Evolutionary conservation across 202 grass and related monocot species (phyloP), one percentile per base, ranked within the genome.

Genomic region (Hordeum pubiflorum): DNA sequence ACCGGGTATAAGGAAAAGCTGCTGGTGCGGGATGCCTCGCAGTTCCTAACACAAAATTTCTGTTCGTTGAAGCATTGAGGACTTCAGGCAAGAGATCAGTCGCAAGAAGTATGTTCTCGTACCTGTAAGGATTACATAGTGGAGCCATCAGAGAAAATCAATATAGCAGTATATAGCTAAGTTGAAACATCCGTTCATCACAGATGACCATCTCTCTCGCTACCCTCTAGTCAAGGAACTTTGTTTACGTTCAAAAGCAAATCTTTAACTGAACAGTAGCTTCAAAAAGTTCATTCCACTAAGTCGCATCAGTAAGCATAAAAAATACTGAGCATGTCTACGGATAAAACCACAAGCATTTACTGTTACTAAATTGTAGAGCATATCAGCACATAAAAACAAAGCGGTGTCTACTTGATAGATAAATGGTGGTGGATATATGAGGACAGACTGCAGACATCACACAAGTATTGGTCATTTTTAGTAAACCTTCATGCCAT

Each of bases 21-120:
- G 76, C 7, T 37, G 90, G 88, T 74, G 85, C 87, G 81, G 80
- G 76, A 38, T 90, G 81, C 76, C 91, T 91, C 66, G 82, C 81
- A 90, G 85, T 85, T 32, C 80, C 72, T 69, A 90, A 77, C 37
- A 88, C 70, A 87, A 64, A 63, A 86, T 86, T 89, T 75, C 75
- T 85, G 72, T 71, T 88, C 59, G 93, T 90, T 76, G 77, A 84
- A 81, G 91, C 87, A 96, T 81, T 82, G 27, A 96, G 83, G 41
- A 91, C 89, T 81, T 99, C 96, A 41, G 96, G 89, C 79, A 99
- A 93, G 48, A 93, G 84, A 80, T 96, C 92, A 40, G 83, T 81
- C 23, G 83, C 85, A 72, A 91, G 82, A 86, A 96, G 91, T 76
- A 99, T 89, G 76, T 85, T 99, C 83, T 99, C 92, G 9, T 96